Conservation (phyloP, 2,329 filamentous ascomycete species). For the Penicillium paneum region DNA sequence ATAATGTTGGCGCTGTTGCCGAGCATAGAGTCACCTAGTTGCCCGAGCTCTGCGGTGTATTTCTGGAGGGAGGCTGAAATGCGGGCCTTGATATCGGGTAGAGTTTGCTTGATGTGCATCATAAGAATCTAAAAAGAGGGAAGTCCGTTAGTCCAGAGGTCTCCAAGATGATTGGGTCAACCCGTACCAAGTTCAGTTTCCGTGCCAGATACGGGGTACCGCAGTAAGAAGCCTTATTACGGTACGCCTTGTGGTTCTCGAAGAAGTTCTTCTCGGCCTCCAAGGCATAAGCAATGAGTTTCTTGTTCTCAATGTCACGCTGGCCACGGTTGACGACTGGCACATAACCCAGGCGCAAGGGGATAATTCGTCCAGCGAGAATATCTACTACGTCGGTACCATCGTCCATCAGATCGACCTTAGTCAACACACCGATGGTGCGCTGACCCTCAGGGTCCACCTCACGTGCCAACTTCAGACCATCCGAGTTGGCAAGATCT, state of each 20-base stretch:
- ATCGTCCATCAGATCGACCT: conserved; percentile 98
- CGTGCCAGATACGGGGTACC: conserved; percentile 94
- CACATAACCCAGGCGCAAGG: conserved; percentile 88
- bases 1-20: conserved; percentile 96
- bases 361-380: conserved; percentile 94
- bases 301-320: conserved; percentile 97
- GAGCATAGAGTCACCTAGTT: conserved; percentile 87
- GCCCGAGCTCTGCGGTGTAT: conserved; percentile 75
- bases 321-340: conserved; percentile 98
- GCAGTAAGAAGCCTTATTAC: conserved; percentile 98
- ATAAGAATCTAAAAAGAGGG: conserved; percentile 68
- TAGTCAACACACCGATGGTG: conserved; percentile 96
- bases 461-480: conserved; percentile 90
- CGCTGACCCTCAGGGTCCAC: conserved; percentile 96
- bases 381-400: conserved; percentile 99
- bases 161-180: not conserved
- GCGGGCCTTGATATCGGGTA: conserved; percentile 96
- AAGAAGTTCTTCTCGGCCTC: conserved; percentile 97
- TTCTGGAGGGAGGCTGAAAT: conserved; percentile 94
- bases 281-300: conserved; percentile 83
- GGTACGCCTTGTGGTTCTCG: conserved; percentile 96
- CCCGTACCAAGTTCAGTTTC: conserved; percentile 78
- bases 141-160: conserved; percentile 24
- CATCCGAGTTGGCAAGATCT: conserved; percentile 97
- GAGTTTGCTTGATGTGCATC: conserved; percentile 99